Conservation (phyloP, 257 asterid genomes). For the Solanum chmielewskii region DNA sequence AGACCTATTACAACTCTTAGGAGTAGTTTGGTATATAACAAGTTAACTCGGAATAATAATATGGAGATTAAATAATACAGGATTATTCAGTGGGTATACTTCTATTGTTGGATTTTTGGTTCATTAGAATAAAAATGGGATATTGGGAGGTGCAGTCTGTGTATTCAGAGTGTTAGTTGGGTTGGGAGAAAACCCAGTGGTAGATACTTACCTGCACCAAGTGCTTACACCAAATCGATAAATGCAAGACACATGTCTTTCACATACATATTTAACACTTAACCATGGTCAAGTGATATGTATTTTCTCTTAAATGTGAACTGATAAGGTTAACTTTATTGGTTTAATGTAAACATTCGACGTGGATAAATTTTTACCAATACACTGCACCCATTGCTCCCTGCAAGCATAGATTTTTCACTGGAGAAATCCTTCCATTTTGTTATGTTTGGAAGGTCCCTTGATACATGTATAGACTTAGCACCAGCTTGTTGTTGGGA, state of each 20-base stretch:
- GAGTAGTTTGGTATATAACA: not conserved
- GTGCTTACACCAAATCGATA: not conserved
- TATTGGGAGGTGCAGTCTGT: not conserved
- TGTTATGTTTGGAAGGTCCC: too few species aligned
- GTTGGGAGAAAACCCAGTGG: not conserved
- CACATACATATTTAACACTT: not conserved
- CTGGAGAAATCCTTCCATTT: too few species aligned
- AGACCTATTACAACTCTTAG: not conserved
- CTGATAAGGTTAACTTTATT: not conserved
- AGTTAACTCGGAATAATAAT: not conserved
- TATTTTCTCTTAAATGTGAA: not conserved
- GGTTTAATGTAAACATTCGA: not conserved
- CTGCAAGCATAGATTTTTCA: not conserved
- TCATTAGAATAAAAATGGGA: too few species aligned
- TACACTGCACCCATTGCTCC: not conserved
- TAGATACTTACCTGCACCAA: not conserved
- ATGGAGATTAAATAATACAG: not conserved
- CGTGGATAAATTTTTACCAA: not conserved
- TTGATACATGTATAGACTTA: not conserved
- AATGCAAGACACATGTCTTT: not conserved
- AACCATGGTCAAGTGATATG: not conserved
- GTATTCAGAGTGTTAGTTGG: not conserved
- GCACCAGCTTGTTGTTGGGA: not conserved
- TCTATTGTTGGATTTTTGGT: not conserved
- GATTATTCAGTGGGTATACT: not conserved